Conservation (phyloP, 768 basidiomycete genomes). For the Cubamyces lactineus region DNA sequence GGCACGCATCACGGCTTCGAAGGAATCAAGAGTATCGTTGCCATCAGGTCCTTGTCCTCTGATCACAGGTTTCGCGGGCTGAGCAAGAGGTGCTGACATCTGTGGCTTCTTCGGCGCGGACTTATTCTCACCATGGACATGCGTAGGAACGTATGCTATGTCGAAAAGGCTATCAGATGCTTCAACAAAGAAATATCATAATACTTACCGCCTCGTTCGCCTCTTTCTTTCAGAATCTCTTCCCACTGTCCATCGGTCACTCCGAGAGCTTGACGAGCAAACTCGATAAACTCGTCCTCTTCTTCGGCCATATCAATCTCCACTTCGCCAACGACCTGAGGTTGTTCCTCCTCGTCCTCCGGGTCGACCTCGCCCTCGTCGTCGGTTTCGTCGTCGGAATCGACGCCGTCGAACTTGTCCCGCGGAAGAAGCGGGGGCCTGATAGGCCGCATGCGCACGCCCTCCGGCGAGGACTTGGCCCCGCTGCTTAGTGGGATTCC, state of each 20-base stretch:
- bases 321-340: conserved; percentile 80
- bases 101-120: neutral
- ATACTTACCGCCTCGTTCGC: conserved; percentile 77
- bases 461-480: conserved; percentile 1
- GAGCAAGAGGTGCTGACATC: neutral
- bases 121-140: conserved; percentile 19
- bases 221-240: conserved; percentile 80
- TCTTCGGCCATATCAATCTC: conserved; percentile 94
- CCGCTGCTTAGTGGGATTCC: conserved; percentile 14
- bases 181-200: neutral
- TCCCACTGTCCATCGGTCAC: conserved; percentile 89
- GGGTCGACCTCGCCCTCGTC: conserved; percentile 54
- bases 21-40: conserved; percentile 83
- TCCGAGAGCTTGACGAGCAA: conserved; percentile 89
- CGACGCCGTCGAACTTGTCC: conserved; percentile 88
- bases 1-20: conserved; percentile 95
- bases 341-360: conserved; percentile 80
- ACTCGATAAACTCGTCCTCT: conserved; percentile 93
- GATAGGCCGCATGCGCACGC: conserved; percentile 47
- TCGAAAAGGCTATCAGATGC: neutral
- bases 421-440: conserved; percentile 81
- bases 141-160: conserved; percentile 33
- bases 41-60: conserved; percentile 43
- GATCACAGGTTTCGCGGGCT: neutral
- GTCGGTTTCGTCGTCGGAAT: conserved; percentile 88